These are phyloP conservation scores for Exophiala sideris DNA, from an alignment of 2,329 filamentous ascomycete genomes.

Conservation along the genomic window DNA sequence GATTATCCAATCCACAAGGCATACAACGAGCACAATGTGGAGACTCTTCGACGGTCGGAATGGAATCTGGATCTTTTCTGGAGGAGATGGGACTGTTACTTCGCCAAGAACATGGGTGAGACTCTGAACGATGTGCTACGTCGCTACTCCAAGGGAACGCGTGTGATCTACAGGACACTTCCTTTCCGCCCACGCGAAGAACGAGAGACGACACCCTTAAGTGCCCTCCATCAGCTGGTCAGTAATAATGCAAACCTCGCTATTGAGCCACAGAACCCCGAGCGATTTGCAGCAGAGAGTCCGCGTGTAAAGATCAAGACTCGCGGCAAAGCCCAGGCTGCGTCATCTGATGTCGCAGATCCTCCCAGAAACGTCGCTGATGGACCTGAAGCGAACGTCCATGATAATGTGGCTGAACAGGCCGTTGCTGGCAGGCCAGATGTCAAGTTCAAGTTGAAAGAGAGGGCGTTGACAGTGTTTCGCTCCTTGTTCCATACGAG, in stretches of 20 bases:
- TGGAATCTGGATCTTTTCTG: conserved; percentile 48
- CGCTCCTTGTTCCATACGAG: conserved; percentile 39
- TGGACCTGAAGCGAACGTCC: not conserved
- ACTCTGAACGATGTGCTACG: conserved; percentile 8
- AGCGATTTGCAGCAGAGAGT: no score
- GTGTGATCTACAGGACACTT: conserved; percentile 7
- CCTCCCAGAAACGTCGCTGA: no score
- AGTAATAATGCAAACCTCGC: not conserved
- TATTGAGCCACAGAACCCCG: no score
- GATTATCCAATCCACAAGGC: conserved; percentile 49
- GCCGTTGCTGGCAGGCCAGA: not conserved
- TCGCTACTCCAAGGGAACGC: not conserved
- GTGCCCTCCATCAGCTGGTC: not conserved
- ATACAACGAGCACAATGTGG: conserved; percentile 45
- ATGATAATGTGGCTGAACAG: not conserved
- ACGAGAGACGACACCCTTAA: not conserved
- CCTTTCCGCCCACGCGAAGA: not conserved
- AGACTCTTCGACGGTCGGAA: conserved; percentile 48
- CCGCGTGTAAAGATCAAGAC: no score
- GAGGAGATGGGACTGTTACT: conserved; percentile 35
- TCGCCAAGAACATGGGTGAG: conserved; percentile 1
- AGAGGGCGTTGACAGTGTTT: conserved; percentile 38
- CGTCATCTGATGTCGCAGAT: no score
- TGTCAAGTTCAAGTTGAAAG: no score
- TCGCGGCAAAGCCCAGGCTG: no score